A percentile compares a stretch with the other conserved stretches of the same genome.
Conservation (phyloP, 2,329 filamentous ascomycete genomes). For the Akanthomyces dipterigenus region DNA sequence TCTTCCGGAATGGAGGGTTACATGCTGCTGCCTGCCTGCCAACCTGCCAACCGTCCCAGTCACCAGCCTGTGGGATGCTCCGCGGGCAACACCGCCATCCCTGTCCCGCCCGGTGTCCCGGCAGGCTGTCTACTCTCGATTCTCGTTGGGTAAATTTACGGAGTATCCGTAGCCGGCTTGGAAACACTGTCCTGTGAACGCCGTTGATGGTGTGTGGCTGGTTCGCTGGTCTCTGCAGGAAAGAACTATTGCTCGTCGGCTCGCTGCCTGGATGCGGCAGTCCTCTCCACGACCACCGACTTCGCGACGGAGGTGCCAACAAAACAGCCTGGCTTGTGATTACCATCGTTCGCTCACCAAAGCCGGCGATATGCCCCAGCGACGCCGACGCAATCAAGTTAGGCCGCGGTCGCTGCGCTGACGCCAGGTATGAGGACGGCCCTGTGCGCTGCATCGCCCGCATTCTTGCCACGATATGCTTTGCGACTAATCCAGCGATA, state of each 20-base stretch:
- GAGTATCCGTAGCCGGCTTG: not conserved
- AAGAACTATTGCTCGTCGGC: not conserved
- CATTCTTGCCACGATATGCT: constrained; percentile 2
- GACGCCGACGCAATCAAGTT: not conserved
- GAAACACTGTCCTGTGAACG: not conserved
- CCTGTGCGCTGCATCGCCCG: constrained; percentile 8
- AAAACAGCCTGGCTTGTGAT: not conserved
- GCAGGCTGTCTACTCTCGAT: not conserved
- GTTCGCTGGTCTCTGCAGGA: not conserved
- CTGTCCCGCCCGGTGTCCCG: not conserved
- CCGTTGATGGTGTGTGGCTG: not conserved
- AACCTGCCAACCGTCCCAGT: not conserved
- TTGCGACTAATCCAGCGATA: constrained; percentile 2
- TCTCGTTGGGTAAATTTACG: not conserved
- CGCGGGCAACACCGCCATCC: not conserved
- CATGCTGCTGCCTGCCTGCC: constrained; percentile 1
- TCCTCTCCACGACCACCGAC: not conserved
- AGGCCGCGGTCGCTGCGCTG: not conserved
- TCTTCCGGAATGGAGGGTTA: constrained; percentile 1
- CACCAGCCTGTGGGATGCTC: not conserved
- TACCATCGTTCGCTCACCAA: not conserved
- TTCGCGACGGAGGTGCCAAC: not conserved
- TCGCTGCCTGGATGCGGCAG: not conserved
- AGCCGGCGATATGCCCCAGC: not conserved
- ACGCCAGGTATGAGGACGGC: not conserved